Percentiles rank a stretch among this genome's conserved stretches.
Conservation (phyloP, 306 rosid genomes). For the Cicer cuneatum region DNA sequence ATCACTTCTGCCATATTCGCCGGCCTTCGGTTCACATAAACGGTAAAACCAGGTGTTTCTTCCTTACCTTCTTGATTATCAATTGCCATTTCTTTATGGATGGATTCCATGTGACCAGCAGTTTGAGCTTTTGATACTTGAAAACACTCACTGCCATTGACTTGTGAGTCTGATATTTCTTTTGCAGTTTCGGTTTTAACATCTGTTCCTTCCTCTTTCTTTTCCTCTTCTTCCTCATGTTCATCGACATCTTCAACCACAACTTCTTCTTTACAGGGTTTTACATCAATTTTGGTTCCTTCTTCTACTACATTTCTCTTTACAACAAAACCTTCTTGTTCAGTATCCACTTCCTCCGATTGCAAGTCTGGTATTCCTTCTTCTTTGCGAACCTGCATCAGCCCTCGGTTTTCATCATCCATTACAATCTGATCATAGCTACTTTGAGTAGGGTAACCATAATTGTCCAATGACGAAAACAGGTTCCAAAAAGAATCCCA, state of each 20-base stretch:
- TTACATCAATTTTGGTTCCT: slow-evolving; percentile 48
- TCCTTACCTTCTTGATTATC: slow-evolving; percentile 59
- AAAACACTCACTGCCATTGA: slow-evolving; percentile 46
- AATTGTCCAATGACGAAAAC: slow-evolving; percentile 79
- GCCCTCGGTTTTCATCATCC: slow-evolving; percentile 74
- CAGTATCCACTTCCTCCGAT: slow-evolving; percentile 76
- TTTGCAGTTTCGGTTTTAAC: slow-evolving; percentile 47
- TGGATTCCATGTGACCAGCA: slow-evolving; percentile 56
- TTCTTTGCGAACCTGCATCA: slow-evolving; percentile 78
- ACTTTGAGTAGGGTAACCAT: slow-evolving; percentile 64
- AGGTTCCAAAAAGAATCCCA: slow-evolving; percentile 99
- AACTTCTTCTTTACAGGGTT: slow-evolving; percentile 62
- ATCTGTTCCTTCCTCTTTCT: slow-evolving; percentile 45
- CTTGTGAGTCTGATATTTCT: slow-evolving; percentile 46
- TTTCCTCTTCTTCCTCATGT: slow-evolving; percentile 52
- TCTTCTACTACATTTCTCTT: slow-evolving; percentile 56
- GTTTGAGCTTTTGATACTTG: slow-evolving; percentile 64
- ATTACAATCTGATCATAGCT: slow-evolving; percentile 54
- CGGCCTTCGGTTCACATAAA: slow-evolving; percentile 78
- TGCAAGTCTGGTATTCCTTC: slow-evolving; percentile 94
- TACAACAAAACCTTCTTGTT: slow-evolving; percentile 53
- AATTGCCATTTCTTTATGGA: slow-evolving; percentile 54
- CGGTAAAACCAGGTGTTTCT: slow-evolving; percentile 83
- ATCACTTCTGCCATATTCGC: slow-evolving; percentile 85
- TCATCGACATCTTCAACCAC: slow-evolving; percentile 69